These are phyloP conservation scores for Daldinia loculata DNA, from an alignment of 495 filamentous ascomycete genomes.

Conservation along the genomic window DNA sequence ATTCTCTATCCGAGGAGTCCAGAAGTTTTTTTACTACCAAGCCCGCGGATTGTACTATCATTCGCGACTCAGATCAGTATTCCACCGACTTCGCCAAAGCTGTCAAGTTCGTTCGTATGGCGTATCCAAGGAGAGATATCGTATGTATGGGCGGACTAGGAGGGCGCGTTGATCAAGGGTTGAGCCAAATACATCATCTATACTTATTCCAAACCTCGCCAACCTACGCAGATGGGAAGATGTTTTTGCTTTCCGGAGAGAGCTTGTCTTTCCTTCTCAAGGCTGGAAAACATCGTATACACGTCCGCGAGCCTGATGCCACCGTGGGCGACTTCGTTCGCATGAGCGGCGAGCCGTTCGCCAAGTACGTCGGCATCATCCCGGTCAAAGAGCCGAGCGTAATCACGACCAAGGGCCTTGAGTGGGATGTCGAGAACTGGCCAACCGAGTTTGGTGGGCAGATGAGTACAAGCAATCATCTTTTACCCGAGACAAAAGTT, in stretches of 20 bases:
- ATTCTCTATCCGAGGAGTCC: conserved; percentile 72
- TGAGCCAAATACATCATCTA: conserved; percentile 85
- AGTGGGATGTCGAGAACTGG: conserved; percentile 90
- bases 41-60: conserved; percentile 59
- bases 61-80: conserved; percentile 78
- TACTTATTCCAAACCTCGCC: conserved; percentile 64
- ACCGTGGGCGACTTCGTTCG: conserved; percentile 50
- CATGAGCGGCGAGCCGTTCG: conserved; percentile 54
- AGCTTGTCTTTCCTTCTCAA: conserved; percentile 83
- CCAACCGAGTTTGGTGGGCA: conserved; percentile 81
- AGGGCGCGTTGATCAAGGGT: conserved; percentile 89
- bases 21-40: conserved; percentile 66
- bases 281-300: conserved; percentile 71
- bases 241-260: conserved; percentile 80
- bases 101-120: conserved; percentile 58
- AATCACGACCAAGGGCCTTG: conserved; percentile 80
- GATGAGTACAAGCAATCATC: conserved; percentile 93
- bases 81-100: conserved; percentile 78
- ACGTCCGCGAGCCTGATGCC: conserved; percentile 58
- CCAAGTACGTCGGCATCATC: conserved; percentile 81
- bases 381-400: conserved; percentile 75
- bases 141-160: conserved; percentile 84
- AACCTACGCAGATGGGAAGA: conserved; percentile 53
- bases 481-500: conserved; percentile 59
- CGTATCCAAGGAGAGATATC: conserved; percentile 54